Conservation (phyloP, 129 eudicot genomes). For the Logfia minima region DNA sequence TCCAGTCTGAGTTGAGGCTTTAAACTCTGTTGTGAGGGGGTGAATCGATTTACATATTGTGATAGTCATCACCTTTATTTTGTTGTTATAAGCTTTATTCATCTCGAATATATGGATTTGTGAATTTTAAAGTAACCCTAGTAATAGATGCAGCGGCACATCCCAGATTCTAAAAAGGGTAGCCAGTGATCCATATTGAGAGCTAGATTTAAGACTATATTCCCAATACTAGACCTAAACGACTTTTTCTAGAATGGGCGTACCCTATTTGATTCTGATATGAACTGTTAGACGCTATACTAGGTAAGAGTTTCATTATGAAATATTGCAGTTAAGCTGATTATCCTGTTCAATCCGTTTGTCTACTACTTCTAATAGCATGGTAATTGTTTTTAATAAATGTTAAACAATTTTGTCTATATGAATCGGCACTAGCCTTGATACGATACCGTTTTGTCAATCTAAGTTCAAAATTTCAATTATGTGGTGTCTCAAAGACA, state of each 20-base stretch:
- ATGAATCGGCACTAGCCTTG: not conserved
- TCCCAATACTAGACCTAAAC: not conserved
- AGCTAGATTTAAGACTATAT: not conserved
- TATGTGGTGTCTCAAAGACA: constrained; percentile 2
- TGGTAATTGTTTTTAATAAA: not conserved
- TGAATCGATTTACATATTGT: not conserved
- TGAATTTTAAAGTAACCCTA: constrained; percentile 4
- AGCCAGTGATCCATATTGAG: not conserved
- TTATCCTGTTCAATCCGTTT: not conserved
- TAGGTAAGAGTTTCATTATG: not conserved
- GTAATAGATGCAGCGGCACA: not conserved
- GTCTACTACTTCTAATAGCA: not conserved
- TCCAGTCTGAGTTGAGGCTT: constrained; percentile 2
- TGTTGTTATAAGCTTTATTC: not conserved
- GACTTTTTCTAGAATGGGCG: not conserved
- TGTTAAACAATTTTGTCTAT: not conserved
- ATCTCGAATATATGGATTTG: not conserved
- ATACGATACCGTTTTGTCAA: not conserved
- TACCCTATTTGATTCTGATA: not conserved
- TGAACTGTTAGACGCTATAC: not conserved
- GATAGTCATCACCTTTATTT: too few relatives aligned
- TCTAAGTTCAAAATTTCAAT: not conserved
- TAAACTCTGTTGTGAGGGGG: not conserved
- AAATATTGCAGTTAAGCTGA: not conserved
- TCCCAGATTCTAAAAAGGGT: not conserved